phyloP scores from a whole-genome alignment of 2,329 filamentous ascomycete species.

The Nakataea oryzae region DNA sequence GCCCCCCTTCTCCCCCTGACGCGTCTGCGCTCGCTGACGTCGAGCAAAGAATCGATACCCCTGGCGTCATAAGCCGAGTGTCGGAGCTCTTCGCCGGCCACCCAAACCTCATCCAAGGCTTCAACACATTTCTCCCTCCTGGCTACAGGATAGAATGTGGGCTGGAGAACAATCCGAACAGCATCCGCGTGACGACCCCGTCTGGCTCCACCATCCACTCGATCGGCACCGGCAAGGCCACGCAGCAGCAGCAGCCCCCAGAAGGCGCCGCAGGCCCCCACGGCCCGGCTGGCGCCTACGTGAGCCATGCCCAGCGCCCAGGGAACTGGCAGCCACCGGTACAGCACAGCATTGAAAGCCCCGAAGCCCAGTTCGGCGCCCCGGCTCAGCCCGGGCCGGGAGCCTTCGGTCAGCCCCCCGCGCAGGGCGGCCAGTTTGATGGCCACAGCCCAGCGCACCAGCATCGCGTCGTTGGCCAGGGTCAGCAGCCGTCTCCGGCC shows the following conservation, averaged over 20 bases:
- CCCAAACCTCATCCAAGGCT: conserved; percentile 90
- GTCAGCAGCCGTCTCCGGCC: conserved; percentile 17
- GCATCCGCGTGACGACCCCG: conserved; percentile 91
- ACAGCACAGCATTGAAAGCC: conserved; percentile 52
- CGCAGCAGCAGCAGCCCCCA: conserved; percentile 20
- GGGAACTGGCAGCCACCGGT: conserved; percentile 43
- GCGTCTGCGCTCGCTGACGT: conserved; percentile 8
- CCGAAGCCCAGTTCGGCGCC: conserved; percentile 50
- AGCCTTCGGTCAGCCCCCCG: conserved; percentile 31
- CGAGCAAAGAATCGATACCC: conserved; percentile 72
- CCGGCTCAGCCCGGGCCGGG: conserved; percentile 39
- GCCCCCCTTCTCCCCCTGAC: background rate
- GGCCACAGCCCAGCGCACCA: conserved; percentile 16
- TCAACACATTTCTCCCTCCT: conserved; percentile 93
- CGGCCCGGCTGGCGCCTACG: conserved; percentile 29
- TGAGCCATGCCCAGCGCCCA: conserved; percentile 29
- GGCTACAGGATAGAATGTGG: conserved; percentile 97
- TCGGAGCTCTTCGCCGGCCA: conserved; percentile 94
- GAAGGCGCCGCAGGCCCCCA: conserved; percentile 29
- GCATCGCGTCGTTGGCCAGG: conserved; percentile 16
- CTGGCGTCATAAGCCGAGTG: conserved; percentile 92
- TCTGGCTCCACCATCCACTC: conserved; percentile 95
- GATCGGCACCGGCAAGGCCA: conserved; percentile 48
- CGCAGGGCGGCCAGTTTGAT: conserved; percentile 19
- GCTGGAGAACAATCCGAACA: conserved; percentile 85